Percentiles rank a stretch among this genome's conserved stretches.
Conservation (phyloP, 2,329 filamentous ascomycete genomes). For the Chalaropsis thielavioides region DNA sequence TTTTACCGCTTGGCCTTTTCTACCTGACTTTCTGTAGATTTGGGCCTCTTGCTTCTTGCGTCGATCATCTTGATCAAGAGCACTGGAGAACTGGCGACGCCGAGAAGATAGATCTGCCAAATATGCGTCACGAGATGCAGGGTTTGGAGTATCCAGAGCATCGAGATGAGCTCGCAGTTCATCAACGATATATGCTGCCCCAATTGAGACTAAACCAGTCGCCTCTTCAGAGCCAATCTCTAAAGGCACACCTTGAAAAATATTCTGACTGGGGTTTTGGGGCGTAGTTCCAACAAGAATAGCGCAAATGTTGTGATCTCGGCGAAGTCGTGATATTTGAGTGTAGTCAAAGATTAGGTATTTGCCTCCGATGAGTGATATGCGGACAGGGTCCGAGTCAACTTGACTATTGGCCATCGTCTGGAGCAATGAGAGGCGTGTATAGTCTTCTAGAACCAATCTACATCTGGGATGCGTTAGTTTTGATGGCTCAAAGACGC, state of each 20-base stretch:
- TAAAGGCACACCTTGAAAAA: slow-evolving; percentile 77
- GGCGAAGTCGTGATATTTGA: slow-evolving; percentile 61
- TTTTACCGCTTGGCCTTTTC: slow-evolving; percentile 19
- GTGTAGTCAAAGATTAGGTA: slow-evolving; percentile 85
- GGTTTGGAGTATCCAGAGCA: slow-evolving; percentile 44
- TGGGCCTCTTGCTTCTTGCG: slow-evolving; percentile 19
- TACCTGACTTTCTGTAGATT: slow-evolving; percentile 15
- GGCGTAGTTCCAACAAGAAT: slow-evolving; percentile 78
- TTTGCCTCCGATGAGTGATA: slow-evolving; percentile 64
- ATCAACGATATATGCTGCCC: slow-evolving; percentile 65
- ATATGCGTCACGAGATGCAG: not conserved
- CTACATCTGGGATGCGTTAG: slow-evolving; percentile 16
- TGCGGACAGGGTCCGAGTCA: slow-evolving; percentile 46
- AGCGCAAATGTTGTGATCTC: slow-evolving; percentile 69
- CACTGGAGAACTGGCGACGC: slow-evolving; percentile 9
- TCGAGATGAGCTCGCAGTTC: slow-evolving; percentile 56
- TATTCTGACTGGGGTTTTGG: slow-evolving; percentile 85
- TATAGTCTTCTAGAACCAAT: not conserved
- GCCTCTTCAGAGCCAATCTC: slow-evolving; percentile 88
- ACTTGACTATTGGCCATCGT: not conserved
- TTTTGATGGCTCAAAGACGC: not conserved
- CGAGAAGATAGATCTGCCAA: slow-evolving; percentile 10
- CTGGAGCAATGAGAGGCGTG: not conserved
- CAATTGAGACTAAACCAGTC: slow-evolving; percentile 60
- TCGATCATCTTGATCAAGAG: slow-evolving; percentile 12